Evolutionary conservation across 352 stramenopile species (phyloP).

Genomic region (Globisporangium perplexum): DNA sequence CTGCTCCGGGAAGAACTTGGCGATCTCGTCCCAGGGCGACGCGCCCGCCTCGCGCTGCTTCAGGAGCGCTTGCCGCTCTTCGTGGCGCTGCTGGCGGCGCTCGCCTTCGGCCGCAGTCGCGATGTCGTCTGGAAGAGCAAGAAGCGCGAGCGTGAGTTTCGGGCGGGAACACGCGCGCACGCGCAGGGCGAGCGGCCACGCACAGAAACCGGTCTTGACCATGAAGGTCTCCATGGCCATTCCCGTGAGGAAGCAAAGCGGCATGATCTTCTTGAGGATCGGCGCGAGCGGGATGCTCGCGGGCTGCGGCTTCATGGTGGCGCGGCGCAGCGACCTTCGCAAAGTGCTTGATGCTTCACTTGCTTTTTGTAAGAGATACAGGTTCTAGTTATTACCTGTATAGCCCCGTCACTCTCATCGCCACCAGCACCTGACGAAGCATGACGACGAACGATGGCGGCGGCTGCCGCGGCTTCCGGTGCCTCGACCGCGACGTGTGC

Average conservation of each 20-base stretch:
- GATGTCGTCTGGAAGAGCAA: slow-evolving; percentile 67
- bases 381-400: neutral
- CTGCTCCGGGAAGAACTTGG: slow-evolving; percentile 4
- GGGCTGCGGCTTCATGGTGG: slow-evolving; percentile 19
- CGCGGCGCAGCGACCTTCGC: too few species aligned
- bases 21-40: slow-evolving; percentile 6
- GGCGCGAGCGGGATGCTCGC: slow-evolving; percentile 47
- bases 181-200: slow-evolving; percentile 12
- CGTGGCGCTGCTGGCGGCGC: slow-evolving; percentile 52
- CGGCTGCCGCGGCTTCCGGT: slow-evolving; percentile 39
- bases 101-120: slow-evolving; percentile 74
- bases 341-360: too few species aligned
- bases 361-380: neutral
- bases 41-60: slow-evolving; percentile 1
- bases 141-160: neutral
- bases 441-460: neutral
- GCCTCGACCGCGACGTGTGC: slow-evolving; percentile 59
- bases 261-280: slow-evolving; percentile 81
- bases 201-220: slow-evolving; percentile 88
- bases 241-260: slow-evolving; percentile 79
- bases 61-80: slow-evolving; percentile 45
- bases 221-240: slow-evolving; percentile 86
- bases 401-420: slow-evolving; percentile 5
- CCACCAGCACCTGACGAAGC: neutral
- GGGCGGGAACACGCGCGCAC: too few species aligned